Base-by-base conservation (phyloP, 257 asterid genomes). In the Solanum piurae region DNA sequence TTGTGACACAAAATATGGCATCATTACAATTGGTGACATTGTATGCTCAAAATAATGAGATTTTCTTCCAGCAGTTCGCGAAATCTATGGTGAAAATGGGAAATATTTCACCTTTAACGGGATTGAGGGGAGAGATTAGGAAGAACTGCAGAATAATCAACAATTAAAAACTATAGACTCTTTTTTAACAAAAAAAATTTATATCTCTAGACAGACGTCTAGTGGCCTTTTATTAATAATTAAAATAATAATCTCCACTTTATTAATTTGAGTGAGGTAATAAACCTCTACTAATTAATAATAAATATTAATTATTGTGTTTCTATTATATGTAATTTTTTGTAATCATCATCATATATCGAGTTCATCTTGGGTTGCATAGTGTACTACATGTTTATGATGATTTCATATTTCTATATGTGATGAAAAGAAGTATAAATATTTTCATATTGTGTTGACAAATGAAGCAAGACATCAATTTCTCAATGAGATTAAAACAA, bases 21-120 rank as follows among this genome's bases (percentile, higher is more conserved):
- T 89, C 99, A 7, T 58, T 92, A 14, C 90, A 89, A 83, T 91
- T 95, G 11, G 99, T 96, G 92, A 94, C 91, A 92, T 80, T 68
- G 16, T 96, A 94, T 84, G 98, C 98, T 0, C 88, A 42, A 71
- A 95, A 89, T 71, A 91, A 92, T 14, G 91, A 89, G 83, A 87
- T 90, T 72, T 96, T 96, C 93, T 93, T 96, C 20, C 84, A 94
- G 89, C 99, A 95, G 49, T 96, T 96, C 74, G 96, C 98, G 0
- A 88, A 87, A 71, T 95, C 99, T 11, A 96, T 96, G 94, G 87
- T 95, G 11, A 96, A 94, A 89, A 95, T 96, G 98, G 97, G 95
- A n/a, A 96, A 95, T 86, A 93, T 95, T 58, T 90, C 96, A 23
- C 99, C 99, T 6, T 92, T 93, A 92, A 96, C 96, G 1, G 98